Evolutionary conservation across 768 basidiomycete species (phyloP).

Genomic region (Myochromella boudieri): DNA sequence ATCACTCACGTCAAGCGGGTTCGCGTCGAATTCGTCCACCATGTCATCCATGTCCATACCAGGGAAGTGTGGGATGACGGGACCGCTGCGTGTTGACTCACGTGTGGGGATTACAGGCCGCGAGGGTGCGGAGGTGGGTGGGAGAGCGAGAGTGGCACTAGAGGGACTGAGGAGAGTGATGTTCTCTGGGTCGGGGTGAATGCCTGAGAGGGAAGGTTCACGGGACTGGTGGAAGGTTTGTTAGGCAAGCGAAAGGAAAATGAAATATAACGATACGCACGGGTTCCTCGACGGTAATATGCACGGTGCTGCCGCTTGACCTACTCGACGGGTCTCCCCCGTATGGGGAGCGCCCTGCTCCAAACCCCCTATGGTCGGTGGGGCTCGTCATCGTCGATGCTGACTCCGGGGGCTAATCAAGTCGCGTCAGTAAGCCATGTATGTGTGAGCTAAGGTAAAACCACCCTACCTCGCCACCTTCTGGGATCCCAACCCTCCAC

Average conservation of each 20-base stretch:
- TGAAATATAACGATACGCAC: conserved; percentile 1
- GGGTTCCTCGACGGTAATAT: conserved; percentile 15
- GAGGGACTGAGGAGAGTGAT: conserved; percentile 2
- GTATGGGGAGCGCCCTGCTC: no score
- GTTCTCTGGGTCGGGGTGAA: not conserved
- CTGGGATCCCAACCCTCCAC: no score
- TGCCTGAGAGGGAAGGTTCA: conserved; percentile 1
- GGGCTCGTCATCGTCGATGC: not conserved
- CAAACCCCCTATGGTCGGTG: no score
- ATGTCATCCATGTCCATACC: no score
- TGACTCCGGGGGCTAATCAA: not conserved
- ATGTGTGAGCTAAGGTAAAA: no score
- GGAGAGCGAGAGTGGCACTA: not conserved
- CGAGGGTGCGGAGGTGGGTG: not conserved
- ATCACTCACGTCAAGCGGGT: no score
- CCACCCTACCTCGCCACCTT: no score
- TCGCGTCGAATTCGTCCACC: no score
- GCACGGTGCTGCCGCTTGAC: conserved; percentile 10
- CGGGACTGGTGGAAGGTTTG: not conserved
- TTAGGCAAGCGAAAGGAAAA: not conserved
- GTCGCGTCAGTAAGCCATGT: not conserved
- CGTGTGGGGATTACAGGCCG: no score
- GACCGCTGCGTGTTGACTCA: not conserved
- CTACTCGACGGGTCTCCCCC: conserved; percentile 9
- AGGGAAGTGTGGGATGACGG: no score